Percentiles rank a stretch among this genome's conserved stretches.
These are phyloP conservation scores for Skeletonema grethae DNA, from an alignment of 108 stramenopile genomes.

Conservation along the genomic window DNA sequence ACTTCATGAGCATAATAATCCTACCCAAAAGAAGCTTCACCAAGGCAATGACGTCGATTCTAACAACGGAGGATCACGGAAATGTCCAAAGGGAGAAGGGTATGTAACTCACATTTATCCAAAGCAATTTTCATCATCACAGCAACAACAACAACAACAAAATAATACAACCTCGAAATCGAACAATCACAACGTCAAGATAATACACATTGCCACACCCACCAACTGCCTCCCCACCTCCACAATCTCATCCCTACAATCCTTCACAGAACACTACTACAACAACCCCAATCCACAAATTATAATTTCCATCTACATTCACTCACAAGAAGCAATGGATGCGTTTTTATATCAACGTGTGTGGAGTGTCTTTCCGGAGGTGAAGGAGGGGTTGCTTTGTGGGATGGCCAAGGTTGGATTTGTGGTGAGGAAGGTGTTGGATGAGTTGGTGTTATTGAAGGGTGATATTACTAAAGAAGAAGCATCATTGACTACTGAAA, in stretches of 20 bases:
- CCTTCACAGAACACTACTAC: neutral
- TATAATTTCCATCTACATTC: slow-evolving; percentile 20
- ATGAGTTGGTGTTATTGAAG: neutral
- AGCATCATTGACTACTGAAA: neutral
- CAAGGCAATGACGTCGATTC: neutral
- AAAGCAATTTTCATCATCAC: neutral
- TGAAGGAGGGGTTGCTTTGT: slow-evolving; percentile 24
- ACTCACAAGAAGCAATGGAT: slow-evolving; percentile 16
- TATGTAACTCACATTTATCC: slow-evolving; percentile 13
- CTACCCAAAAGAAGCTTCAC: neutral
- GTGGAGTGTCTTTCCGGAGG: slow-evolving; percentile 21
- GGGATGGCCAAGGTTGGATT: slow-evolving; percentile 1
- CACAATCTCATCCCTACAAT: slow-evolving; percentile 4
- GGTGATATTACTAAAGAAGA: neutral
- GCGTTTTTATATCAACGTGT: neutral
- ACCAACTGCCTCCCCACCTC: slow-evolving; percentile 17
- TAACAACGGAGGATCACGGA: neutral
- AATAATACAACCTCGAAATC: too few relatives aligned
- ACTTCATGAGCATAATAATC: neutral
- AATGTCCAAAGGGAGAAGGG: slow-evolving; percentile 13
- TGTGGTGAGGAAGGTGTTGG: neutral
- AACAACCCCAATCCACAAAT: neutral
- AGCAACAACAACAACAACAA: too few relatives aligned
- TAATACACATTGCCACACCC: slow-evolving; percentile 19
- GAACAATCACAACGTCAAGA: slow-evolving; percentile 18